Evolutionary conservation across 345 rosid species (phyloP).

Genomic region (Clarkia xantiana): DNA sequence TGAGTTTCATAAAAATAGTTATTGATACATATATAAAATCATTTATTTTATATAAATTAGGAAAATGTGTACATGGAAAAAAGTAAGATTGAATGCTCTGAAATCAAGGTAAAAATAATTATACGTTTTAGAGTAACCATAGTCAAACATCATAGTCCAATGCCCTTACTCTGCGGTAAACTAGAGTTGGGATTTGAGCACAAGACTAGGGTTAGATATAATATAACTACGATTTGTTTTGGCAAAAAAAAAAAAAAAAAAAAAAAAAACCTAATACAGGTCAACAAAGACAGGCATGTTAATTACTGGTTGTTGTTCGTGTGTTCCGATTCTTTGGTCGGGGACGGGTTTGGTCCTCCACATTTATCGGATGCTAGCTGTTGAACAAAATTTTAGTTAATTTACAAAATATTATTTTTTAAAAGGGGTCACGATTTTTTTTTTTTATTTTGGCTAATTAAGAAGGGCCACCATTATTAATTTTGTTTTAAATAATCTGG

Average conservation of each 20-base stretch:
- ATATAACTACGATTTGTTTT: too few relatives aligned
- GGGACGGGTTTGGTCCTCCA: too few relatives aligned
- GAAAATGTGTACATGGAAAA: neutral
- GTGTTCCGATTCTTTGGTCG: neutral
- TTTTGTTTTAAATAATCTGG: too few relatives aligned
- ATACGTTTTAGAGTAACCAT: slow-evolving; percentile 12
- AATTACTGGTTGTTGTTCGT: slow-evolving; percentile 8
- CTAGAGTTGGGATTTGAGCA: slow-evolving; percentile 16
- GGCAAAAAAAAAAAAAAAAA: neutral
- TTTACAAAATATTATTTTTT: too few relatives aligned
- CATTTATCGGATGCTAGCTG: too few relatives aligned
- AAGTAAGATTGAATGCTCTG: slow-evolving; percentile 12
- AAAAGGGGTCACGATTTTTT: too few relatives aligned
- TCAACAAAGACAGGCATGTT: too few relatives aligned
- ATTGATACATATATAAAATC: neutral
- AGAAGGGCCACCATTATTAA: too few relatives aligned
- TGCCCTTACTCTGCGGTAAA: slow-evolving; percentile 26
- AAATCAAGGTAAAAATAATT: slow-evolving; percentile 30
- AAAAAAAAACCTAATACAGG: too few relatives aligned
- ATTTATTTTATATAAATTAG: neutral
- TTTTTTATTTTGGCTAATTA: too few relatives aligned
- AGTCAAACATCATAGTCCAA: slow-evolving; percentile 23
- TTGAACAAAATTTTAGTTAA: too few relatives aligned
- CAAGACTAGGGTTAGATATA: slow-evolving; percentile 6
- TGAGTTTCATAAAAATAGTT: neutral